phyloP scores from a whole-genome alignment of 108 stramenopile genomes.

The Nitzschia putrida region DNA sequence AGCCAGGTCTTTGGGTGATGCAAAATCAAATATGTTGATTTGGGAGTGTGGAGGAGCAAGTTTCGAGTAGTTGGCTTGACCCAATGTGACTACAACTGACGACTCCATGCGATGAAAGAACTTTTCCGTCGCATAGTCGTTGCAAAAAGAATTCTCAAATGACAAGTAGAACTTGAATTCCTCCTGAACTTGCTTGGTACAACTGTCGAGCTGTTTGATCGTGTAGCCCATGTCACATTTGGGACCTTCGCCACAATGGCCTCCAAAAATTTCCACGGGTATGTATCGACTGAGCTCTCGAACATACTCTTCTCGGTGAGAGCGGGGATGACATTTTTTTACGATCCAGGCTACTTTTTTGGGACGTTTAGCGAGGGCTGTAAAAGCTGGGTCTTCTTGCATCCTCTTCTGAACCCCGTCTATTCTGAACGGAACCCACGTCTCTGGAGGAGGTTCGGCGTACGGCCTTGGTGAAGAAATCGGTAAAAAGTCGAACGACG shows the following conservation, averaged over 20 bases:
- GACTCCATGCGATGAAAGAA: slow-evolving; percentile 36
- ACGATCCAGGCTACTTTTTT: slow-evolving; percentile 41
- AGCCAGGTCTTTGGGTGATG: slow-evolving; percentile 22
- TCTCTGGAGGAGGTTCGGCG: background rate
- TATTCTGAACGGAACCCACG: slow-evolving; percentile 12
- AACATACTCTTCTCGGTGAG: slow-evolving; percentile 36
- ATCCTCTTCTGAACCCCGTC: background rate
- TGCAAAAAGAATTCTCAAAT: slow-evolving; percentile 37
- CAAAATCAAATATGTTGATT: slow-evolving; percentile 28
- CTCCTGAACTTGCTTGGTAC: slow-evolving; percentile 14
- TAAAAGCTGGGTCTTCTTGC: slow-evolving; percentile 22
- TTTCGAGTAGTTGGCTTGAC: slow-evolving; percentile 29
- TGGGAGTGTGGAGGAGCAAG: slow-evolving; percentile 36
- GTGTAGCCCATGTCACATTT: slow-evolving; percentile 12
- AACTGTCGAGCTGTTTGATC: slow-evolving; percentile 11
- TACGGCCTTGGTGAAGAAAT: too few relatives aligned
- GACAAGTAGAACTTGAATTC: slow-evolving; percentile 40
- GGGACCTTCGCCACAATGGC: background rate
- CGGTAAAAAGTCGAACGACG: background rate
- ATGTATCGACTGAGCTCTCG: slow-evolving; percentile 27
- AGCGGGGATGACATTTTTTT: slow-evolving; percentile 22
- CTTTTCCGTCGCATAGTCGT: slow-evolving; percentile 44
- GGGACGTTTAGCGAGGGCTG: slow-evolving; percentile 13
- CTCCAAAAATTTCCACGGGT: slow-evolving; percentile 31
- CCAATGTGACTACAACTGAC: slow-evolving; percentile 16